These are phyloP conservation scores for Cairneyella variabilis DNA, from an alignment of 495 filamentous ascomycete genomes.

Conservation along the genomic window DNA sequence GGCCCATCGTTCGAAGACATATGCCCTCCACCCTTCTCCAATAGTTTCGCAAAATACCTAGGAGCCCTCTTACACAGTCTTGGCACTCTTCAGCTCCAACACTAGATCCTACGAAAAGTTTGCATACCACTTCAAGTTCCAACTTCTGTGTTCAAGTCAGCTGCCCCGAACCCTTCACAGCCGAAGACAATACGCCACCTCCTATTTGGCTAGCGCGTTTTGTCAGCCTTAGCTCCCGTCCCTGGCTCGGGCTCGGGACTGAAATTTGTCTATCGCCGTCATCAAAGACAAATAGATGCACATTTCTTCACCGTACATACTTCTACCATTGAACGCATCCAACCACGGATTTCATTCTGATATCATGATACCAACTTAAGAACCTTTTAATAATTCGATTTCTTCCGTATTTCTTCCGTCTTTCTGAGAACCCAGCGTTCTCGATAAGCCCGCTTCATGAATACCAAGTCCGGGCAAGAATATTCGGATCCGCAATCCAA, in stretches of 20 bases:
- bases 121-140: too few relatives aligned
- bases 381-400: conserved; percentile 16
- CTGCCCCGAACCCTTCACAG: too few relatives aligned
- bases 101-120: too few relatives aligned
- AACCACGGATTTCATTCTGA: not conserved
- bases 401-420: conserved; percentile 11
- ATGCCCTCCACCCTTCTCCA: too few relatives aligned
- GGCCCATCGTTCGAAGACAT: too few relatives aligned
- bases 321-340: not conserved
- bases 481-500: not conserved
- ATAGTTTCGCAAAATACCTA: too few relatives aligned
- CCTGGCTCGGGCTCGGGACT: not conserved
- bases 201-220: not conserved
- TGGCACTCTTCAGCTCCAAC: too few relatives aligned
- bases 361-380: not conserved
- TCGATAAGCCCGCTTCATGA: conserved; percentile 16
- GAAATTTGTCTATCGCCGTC: too few relatives aligned
- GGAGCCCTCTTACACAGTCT: too few relatives aligned
- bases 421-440: conserved; percentile 22
- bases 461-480: conserved; percentile 11
- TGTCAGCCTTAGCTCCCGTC: not conserved
- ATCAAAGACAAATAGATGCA: not conserved
- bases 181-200: too few relatives aligned
- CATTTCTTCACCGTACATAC: not conserved
- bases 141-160: too few relatives aligned